Percentiles rank a stretch among this genome's conserved stretches.
Conservation (phyloP, 2,329 filamentous ascomycete genomes). For the Conoideocrella luteorostrata region DNA sequence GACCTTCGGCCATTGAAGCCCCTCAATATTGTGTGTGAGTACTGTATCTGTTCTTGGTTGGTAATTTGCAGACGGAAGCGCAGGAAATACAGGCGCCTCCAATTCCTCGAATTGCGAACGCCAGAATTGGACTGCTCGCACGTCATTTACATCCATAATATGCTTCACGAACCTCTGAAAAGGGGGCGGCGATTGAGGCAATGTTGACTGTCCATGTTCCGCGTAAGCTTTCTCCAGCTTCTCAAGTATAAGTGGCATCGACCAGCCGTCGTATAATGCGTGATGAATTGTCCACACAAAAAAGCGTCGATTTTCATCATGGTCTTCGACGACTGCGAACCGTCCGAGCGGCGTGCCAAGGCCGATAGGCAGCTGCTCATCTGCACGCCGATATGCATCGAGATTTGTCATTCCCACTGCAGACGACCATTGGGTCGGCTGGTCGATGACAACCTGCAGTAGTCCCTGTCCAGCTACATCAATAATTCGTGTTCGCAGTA, state of each 20-base stretch:
- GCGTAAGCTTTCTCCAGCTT: conserved; percentile 11
- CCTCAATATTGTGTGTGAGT: conserved; percentile 3
- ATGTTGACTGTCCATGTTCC: conserved; percentile 1
- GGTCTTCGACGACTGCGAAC: conserved; percentile 6
- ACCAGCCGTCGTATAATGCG: conserved; percentile 48
- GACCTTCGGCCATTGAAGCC: conserved; percentile 8
- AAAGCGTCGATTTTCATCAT: background rate
- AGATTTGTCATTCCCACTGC: background rate
- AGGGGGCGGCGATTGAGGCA: conserved; percentile 1
- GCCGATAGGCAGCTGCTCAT: conserved; percentile 8
- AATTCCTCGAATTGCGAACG: conserved; percentile 27
- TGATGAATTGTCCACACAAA: conserved; percentile 26
- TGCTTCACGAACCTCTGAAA: conserved; percentile 37
- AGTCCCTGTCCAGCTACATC: conserved; percentile 10
- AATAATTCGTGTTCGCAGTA: conserved; percentile 13
- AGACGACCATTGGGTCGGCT: conserved; percentile 4
- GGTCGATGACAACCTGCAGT: conserved; percentile 11
- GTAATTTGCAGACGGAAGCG: conserved; percentile 5
- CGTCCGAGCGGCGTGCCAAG: conserved; percentile 12
- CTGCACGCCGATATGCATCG: background rate
- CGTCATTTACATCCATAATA: conserved; percentile 24
- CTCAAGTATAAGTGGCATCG: conserved; percentile 30
- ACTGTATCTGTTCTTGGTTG: conserved; percentile 6
- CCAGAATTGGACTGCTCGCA: conserved; percentile 32
- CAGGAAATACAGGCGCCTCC: conserved; percentile 10